These are phyloP conservation scores for Ganoderma multipileum DNA, from an alignment of 1,284 basidiomycete species.

Conservation along the genomic window DNA sequence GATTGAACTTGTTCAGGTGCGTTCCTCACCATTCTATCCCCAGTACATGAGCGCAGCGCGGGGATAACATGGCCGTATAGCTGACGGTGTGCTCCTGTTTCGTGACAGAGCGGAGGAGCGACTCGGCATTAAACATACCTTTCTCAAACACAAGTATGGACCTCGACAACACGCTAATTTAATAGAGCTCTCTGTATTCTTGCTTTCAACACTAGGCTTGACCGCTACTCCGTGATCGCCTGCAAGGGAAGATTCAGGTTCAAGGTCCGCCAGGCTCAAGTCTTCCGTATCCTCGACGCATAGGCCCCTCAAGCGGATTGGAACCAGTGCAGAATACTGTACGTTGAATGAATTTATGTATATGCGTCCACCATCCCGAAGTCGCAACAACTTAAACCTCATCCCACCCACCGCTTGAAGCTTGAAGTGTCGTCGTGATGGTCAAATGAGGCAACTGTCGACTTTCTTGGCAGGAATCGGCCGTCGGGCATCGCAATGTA, in stretches of 20 bases:
- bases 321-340: neutral
- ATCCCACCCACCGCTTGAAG: too few species aligned
- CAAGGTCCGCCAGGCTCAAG: neutral
- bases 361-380: neutral
- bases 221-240: too few species aligned
- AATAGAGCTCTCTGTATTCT: neutral
- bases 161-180: neutral
- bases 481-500: neutral
- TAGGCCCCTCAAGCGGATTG: neutral
- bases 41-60: neutral
- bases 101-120: constrained; percentile 26
- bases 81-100: neutral
- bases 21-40: constrained; percentile 35
- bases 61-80: too few species aligned
- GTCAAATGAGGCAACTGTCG: neutral
- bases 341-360: neutral
- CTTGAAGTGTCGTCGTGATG: neutral
- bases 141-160: neutral
- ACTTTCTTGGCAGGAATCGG: neutral
- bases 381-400: neutral
- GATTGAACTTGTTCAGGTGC: constrained; percentile 82
- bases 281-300: neutral
- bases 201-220: neutral
- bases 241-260: neutral
- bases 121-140: constrained; percentile 19